Evolutionary conservation across 768 basidiomycete genomes (phyloP), one percentile per base, ranked within the genome.

Genomic region (Auriscalpium vulgare): DNA sequence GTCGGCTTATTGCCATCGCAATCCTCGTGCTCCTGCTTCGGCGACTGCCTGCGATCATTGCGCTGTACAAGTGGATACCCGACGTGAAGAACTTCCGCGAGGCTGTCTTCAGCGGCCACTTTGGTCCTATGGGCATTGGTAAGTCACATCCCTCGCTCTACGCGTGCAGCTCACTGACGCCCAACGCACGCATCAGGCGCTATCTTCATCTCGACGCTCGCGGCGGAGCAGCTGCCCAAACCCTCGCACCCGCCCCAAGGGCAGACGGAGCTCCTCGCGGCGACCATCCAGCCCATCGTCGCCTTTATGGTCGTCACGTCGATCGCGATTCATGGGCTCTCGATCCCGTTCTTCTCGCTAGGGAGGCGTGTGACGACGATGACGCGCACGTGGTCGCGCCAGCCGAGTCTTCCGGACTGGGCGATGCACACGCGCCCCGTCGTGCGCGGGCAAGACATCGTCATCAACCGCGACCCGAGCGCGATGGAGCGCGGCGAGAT

Each of bases 41-140:
- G 35, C 78, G 97, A 14, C 74, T 98, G 14, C 97, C 97, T 0
- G 67, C 85, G 58, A 88, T 98, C 69, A 74, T 97, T 23, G 83
- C 81, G 0, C 68, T 95, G 43, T 97, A 95, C 73, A 85, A 75
- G 65, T 97, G 87, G 81, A 95, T 98, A 56, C 97, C 97, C 0
- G 95, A 99, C 66, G 81, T 98, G 63, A 97, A 95, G 75, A 97
- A 88, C 0, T 81, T 94, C 58, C 78, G 91, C 47, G 97, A 99
- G 71, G 95, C 97, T 0, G 61, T 95, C 4, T 99, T 99, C 70
- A 87, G 83, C 43, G 97, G 97, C 0, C 95, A 97, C 72, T 99
- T 97, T 68, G 95, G 93, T 11, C 89, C 91, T 19, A 90, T 90
- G 59, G 87, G 87, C 35, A 79, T 91, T 51, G 87, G 87, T 79